Evolutionary conservation across 805 yeast species (phyloP), one percentile per base, ranked within the genome.

Genomic region (Yamadazyma philogaea): DNA sequence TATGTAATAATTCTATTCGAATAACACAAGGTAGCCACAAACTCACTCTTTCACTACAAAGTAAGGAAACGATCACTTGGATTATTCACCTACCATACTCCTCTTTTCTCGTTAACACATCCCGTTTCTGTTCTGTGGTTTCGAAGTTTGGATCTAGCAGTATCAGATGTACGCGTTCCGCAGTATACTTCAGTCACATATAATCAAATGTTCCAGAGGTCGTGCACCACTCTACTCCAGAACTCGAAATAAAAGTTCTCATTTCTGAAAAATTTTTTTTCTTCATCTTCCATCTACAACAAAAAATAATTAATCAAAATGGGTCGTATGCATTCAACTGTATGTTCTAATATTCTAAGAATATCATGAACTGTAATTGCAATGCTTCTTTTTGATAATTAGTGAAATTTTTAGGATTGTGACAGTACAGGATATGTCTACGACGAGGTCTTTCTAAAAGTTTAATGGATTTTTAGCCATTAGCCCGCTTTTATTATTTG

Each of bases 261-360:
- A 32, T 38, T n/a, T 11, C 10, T 35, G 18, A 36, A 62, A 59
- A 63, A 55, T 45, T 53, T 59, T 57, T 37, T 47, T 34, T 34
- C 30, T 28, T 34, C 34, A 32, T 34, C 44, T 39, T 37, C 35
- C 28, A 39, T 44, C 46, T 47, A 44, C 47, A 43, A 48, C 55
- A 47, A 49, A 49, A 54, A 59, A 62, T 17, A 68, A 71, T 63
- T 72, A 70, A 66, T 75, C 82, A 86, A 79, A 73, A 91, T 91
- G 99, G 99, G 96, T 90, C 96, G 99, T 81, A 83, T 91, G 90
- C 98, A 91, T 88, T 86, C 96, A 78, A 78, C 86, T 74, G 95
- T 86, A 85, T 80, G 95, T 85, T 73, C 36, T 32, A 15, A 16
- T 26, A 26, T 30, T 32, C 19, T n/a, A n/a, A 32, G 32, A 32